A percentile compares a stretch with the other conserved stretches of the same genome.
These are phyloP conservation scores for Claviceps sorghi DNA, from an alignment of 2,329 filamentous ascomycete species.

Conservation along the genomic window DNA sequence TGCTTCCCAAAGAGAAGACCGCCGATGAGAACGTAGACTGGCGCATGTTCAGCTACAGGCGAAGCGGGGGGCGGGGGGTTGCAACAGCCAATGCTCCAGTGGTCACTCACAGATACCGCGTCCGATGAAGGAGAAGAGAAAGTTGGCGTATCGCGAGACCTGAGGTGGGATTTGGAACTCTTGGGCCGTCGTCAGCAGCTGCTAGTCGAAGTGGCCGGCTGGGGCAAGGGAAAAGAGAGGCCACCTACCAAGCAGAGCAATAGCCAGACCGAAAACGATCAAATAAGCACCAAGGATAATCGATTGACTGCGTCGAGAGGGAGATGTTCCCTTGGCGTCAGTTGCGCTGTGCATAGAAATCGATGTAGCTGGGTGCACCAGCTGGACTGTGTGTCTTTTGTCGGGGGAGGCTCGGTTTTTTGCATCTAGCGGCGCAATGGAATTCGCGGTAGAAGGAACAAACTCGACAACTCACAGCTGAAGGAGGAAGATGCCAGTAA, in stretches of 20 bases:
- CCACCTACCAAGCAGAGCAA: conserved; percentile 46
- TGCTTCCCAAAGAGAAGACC: conserved; percentile 61
- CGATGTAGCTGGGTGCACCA: not conserved
- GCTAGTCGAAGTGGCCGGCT: not conserved
- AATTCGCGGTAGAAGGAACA: not conserved
- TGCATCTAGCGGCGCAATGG: not conserved
- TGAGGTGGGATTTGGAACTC: conserved; percentile 95
- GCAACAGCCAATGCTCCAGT: not conserved
- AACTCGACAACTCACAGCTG: conserved; percentile 35
- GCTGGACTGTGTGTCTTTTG: not conserved
- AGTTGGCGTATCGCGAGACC: conserved; percentile 83
- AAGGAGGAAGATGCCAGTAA: conserved; percentile 53
- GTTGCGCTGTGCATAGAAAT: not conserved
- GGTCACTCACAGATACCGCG: conserved; percentile 73
- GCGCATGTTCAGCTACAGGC: conserved; percentile 3
- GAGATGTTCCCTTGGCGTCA: not conserved
- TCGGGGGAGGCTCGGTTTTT: too few relatives aligned
- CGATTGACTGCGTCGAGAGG: conserved; percentile 13
- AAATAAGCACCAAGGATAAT: conserved; percentile 77
- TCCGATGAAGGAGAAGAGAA: conserved; percentile 94
- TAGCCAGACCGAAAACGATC: conserved; percentile 74
- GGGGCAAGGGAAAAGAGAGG: not conserved
- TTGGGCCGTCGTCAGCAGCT: conserved; percentile 16
- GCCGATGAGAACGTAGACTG: conserved; percentile 94
- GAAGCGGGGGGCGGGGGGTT: not conserved